phyloP scores from a whole-genome alignment of 2,329 filamentous ascomycete genomes.

The Venturia asperata region DNA sequence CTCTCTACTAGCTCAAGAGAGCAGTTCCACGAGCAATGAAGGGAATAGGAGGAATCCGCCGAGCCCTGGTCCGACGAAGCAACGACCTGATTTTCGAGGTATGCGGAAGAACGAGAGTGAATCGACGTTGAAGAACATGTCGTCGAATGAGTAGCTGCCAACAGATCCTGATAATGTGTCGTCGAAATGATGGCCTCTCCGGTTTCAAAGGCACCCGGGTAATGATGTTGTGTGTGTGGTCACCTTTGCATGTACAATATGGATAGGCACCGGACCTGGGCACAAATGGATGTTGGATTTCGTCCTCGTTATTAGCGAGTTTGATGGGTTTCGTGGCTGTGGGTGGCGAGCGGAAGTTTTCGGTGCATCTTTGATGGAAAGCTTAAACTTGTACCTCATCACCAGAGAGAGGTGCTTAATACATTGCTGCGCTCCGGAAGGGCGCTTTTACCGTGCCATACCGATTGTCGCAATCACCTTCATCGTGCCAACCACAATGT shows the following conservation, averaged over 20 bases:
- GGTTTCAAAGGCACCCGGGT: neutral
- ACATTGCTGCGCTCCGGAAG: no score
- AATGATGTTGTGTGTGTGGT: neutral
- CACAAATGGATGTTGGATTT: neutral
- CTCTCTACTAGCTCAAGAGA: neutral
- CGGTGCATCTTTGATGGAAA: neutral
- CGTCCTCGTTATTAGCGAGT: slow-evolving; percentile 4
- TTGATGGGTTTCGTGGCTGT: neutral
- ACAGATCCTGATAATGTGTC: neutral
- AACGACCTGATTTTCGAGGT: slow-evolving; percentile 9
- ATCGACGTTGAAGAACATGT: slow-evolving; percentile 11
- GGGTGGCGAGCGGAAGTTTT: neutral
- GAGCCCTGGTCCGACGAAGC: neutral
- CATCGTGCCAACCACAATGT: no score
- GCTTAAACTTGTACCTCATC: no score
- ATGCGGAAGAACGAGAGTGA: slow-evolving; percentile 5
- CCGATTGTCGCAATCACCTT: no score
- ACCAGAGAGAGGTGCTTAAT: no score
- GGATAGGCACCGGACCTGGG: neutral
- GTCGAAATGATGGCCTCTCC: neutral
- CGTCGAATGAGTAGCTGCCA: neutral
- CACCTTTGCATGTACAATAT: neutral
- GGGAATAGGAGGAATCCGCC: neutral
- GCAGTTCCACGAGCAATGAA: neutral
- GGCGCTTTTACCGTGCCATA: no score